Conservation (phyloP, 2,329 filamentous ascomycete species). For the Diaporthe humulicola region DNA sequence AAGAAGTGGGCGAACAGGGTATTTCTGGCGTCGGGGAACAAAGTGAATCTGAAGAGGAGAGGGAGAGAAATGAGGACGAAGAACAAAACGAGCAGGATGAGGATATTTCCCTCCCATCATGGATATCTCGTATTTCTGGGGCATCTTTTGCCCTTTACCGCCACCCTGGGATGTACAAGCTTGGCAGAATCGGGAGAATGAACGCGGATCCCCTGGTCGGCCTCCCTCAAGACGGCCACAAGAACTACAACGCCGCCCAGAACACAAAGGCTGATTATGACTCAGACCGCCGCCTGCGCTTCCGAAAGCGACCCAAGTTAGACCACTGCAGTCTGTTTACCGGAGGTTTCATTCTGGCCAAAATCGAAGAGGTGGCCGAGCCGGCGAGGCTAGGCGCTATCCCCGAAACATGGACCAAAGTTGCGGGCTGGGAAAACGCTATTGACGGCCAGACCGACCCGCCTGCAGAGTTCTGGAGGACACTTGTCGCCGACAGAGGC, state of each 20-base stretch:
- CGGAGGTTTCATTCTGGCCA: constrained; percentile 48
- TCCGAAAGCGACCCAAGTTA: constrained; percentile 43
- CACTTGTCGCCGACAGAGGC: constrained; percentile 45
- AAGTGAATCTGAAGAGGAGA: neutral
- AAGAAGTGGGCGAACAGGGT: neutral
- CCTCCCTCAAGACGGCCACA: constrained; percentile 42
- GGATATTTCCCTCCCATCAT: neutral
- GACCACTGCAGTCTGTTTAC: constrained; percentile 49
- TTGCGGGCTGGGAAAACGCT: constrained; percentile 36
- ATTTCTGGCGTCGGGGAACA: neutral
- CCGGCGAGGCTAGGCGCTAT: neutral
- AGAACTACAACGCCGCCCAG: constrained; percentile 48
- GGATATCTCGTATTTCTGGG: constrained; percentile 33
- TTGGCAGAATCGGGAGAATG: constrained; percentile 37
- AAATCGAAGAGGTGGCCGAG: constrained; percentile 38
- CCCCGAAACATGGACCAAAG: constrained; percentile 13
- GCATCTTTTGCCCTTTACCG: neutral
- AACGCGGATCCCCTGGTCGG: constrained; percentile 54
- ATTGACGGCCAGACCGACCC: constrained; percentile 37
- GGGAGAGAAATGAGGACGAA: rapidly evolving
- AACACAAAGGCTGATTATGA: neutral
- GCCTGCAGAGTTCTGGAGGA: constrained; percentile 46
- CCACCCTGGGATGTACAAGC: neutral
- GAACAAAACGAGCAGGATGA: neutral
- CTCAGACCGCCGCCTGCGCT: constrained; percentile 23